Evolutionary conservation across 2,329 filamentous ascomycete species (phyloP).

Genomic region (Botrytis byssoidea): DNA sequence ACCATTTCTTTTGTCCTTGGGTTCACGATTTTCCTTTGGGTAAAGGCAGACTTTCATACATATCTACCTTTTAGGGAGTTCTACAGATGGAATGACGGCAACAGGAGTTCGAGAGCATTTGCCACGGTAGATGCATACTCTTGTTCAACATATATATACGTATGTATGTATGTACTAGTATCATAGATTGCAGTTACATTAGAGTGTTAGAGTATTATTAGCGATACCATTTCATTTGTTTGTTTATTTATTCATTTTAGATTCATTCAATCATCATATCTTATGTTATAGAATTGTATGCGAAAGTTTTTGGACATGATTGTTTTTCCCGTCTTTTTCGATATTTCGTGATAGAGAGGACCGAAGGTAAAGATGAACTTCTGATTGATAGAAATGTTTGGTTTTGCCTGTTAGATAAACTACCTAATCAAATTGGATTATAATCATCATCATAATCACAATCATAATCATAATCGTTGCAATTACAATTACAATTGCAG

Average conservation of each 20-base stretch:
- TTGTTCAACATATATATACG: neutral
- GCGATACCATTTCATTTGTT: neutral
- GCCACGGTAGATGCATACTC: neutral
- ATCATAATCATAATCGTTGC: neutral
- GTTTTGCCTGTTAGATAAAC: too few relatives aligned
- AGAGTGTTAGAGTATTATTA: neutral
- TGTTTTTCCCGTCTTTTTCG: too few relatives aligned
- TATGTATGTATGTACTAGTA: too few relatives aligned
- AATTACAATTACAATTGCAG: too few relatives aligned
- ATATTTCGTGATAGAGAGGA: too few relatives aligned
- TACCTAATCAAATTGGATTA: neutral
- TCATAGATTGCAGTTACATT: neutral
- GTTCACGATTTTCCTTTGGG: neutral
- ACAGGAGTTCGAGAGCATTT: neutral
- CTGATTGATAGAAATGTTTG: too few relatives aligned
- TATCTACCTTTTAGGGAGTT: neutral
- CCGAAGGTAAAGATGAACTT: too few relatives aligned
- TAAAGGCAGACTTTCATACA: neutral
- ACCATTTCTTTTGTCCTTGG: neutral
- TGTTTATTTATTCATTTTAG: neutral
- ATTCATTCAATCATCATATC: neutral
- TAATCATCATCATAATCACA: too few relatives aligned
- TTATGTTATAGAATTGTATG: too few relatives aligned
- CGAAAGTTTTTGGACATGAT: too few relatives aligned
- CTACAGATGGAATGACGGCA: rapidly evolving